phyloP scores from a whole-genome alignment of 495 filamentous ascomycete species.

The Bathelium albidoporum region DNA sequence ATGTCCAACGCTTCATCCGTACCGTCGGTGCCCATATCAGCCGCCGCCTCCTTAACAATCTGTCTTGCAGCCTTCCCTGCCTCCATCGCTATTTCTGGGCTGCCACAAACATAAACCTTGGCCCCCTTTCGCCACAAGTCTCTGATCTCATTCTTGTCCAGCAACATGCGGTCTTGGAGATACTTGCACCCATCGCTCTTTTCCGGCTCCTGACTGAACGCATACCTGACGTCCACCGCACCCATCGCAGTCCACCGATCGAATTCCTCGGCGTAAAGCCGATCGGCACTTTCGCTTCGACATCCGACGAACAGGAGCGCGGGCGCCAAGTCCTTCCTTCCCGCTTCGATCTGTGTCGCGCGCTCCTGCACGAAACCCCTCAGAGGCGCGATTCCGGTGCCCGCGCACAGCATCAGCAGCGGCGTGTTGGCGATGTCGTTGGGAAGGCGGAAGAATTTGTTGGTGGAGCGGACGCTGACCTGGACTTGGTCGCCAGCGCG shows the following conservation, averaged over 20 bases:
- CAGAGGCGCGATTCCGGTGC: constrained; percentile 11
- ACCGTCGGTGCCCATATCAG: constrained; percentile 8
- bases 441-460: constrained; percentile 29
- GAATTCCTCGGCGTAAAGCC: constrained; percentile 20
- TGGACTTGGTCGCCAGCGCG: constrained; percentile 49
- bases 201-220: constrained; percentile 19
- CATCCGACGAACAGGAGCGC: constrained; percentile 29
- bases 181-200: constrained; percentile 21
- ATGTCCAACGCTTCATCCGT: constrained; percentile 14
- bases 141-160: constrained; percentile 17
- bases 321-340: constrained; percentile 20
- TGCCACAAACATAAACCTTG: constrained; percentile 29
- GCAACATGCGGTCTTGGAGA: constrained; percentile 24
- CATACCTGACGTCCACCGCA: constrained; percentile 21
- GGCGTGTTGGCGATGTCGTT: constrained; percentile 35
- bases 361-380: constrained; percentile 11
- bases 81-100: constrained; percentile 46
- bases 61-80: constrained; percentile 43
- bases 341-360: constrained; percentile 8
- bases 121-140: constrained; percentile 22
- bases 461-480: constrained; percentile 44
- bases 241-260: constrained; percentile 20
- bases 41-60: constrained; percentile 28
- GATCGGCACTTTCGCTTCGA: constrained; percentile 15
- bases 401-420: constrained; percentile 11